These are phyloP conservation scores for Nicotiana undulata DNA, from an alignment of 257 asterid genomes.

Conservation along the genomic window DNA sequence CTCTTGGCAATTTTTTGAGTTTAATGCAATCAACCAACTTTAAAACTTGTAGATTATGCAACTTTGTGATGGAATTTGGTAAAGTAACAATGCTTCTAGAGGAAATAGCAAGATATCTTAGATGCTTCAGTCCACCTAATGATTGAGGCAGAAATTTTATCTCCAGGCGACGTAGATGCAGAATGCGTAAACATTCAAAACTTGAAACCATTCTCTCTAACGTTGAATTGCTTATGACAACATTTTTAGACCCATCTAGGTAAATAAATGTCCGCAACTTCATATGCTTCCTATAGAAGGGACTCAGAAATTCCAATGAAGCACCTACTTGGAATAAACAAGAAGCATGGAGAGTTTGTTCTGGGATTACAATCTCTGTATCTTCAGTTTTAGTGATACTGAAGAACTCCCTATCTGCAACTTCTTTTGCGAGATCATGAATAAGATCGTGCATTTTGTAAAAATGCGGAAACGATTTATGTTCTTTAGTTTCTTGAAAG, in stretches of 20 bases:
- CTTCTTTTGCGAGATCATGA: slow-evolving; percentile 1
- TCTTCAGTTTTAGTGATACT: background rate
- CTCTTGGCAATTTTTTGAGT: background rate
- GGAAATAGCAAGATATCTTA: background rate
- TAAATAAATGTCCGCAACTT: background rate
- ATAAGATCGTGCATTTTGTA: slow-evolving; percentile 5
- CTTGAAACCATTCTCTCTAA: background rate
- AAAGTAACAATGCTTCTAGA: background rate
- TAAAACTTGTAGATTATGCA: background rate
- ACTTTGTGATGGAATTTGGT: background rate
- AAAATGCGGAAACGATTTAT: background rate
- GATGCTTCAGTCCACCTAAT: background rate
- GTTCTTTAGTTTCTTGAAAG: background rate
- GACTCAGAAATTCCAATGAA: background rate
- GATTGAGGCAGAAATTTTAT: background rate
- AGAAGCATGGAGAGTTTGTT: background rate
- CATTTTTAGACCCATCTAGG: background rate
- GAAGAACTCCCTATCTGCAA: background rate
- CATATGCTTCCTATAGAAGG: background rate
- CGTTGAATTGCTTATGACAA: background rate
- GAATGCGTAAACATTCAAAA: background rate
- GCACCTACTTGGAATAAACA: background rate
- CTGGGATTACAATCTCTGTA: background rate
- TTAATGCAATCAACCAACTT: background rate
- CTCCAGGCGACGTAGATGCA: background rate